Conservation (phyloP, 1,139 yeast species). For the Chernovozyma sophiae-reginae region DNA sequence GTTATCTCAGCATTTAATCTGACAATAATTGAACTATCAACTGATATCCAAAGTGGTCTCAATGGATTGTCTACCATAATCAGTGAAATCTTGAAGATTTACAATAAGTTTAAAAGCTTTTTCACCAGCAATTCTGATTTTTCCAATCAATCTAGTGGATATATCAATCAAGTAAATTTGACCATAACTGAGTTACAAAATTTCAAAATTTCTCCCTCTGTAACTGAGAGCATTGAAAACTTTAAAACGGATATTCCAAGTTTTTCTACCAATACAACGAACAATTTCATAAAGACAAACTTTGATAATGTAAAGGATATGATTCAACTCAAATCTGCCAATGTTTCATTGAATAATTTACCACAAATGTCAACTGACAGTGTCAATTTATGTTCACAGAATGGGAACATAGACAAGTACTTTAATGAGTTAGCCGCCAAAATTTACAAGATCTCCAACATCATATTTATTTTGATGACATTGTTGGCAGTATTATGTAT, state of each 20-base stretch:
- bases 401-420: too few species aligned
- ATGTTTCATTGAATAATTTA: neutral
- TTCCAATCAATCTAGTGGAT: slow-evolving; percentile 16
- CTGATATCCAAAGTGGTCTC: slow-evolving; percentile 61
- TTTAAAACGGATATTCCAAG: slow-evolving; percentile 52
- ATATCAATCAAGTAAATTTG: slow-evolving; percentile 47
- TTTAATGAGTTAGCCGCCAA: slow-evolving; percentile 17
- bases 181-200: slow-evolving; percentile 54
- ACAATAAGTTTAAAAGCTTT: slow-evolving; percentile 46
- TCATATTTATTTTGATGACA: slow-evolving; percentile 36
- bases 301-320: slow-evolving; percentile 48
- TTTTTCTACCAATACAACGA: slow-evolving; percentile 49
- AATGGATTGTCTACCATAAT: slow-evolving; percentile 50
- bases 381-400: neutral
- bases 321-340: slow-evolving; percentile 22
- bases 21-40: slow-evolving; percentile 51
- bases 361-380: neutral
- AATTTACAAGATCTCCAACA: slow-evolving; percentile 28
- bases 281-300: slow-evolving; percentile 43
- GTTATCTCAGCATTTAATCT: slow-evolving; percentile 57
- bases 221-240: slow-evolving; percentile 48
- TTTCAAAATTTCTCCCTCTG: slow-evolving; percentile 59
- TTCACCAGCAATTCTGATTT: slow-evolving; percentile 44
- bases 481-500: slow-evolving; percentile 24
- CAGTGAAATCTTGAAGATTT: slow-evolving; percentile 42